Conservation (phyloP, 345 rosid genomes). For the Eutrema japonicum region DNA sequence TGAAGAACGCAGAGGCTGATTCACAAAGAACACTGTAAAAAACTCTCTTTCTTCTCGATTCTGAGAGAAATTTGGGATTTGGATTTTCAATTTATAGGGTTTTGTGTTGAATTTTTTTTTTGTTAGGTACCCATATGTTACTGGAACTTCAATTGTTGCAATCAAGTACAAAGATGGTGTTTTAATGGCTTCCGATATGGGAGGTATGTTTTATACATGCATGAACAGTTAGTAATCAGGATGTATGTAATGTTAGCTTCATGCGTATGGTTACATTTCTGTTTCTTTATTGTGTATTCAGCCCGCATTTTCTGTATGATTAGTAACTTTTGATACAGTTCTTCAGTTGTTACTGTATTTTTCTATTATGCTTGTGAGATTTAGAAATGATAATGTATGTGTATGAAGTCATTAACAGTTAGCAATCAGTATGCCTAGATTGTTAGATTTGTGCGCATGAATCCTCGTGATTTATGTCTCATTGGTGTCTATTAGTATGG, state of each 20-base stretch:
- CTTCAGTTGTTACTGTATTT: too few relatives aligned
- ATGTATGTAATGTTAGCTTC: neutral
- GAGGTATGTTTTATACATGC: slow-evolving; percentile 52
- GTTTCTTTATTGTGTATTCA: too few relatives aligned
- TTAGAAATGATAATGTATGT: too few relatives aligned
- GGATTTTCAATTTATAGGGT: slow-evolving; percentile 13
- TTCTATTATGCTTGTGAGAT: too few relatives aligned
- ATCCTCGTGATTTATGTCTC: too few relatives aligned
- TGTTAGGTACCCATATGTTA: slow-evolving; percentile 83
- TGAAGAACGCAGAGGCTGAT: slow-evolving; percentile 47
- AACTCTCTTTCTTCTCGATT: slow-evolving; percentile 8
- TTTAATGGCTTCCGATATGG: slow-evolving; percentile 97
- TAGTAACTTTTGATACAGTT: too few relatives aligned
- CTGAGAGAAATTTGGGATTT: neutral
- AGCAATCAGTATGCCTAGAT: too few relatives aligned
- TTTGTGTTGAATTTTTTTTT: slow-evolving; percentile 21
- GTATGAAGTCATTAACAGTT: too few relatives aligned
- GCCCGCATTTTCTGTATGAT: too few relatives aligned
- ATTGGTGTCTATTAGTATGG: too few relatives aligned
- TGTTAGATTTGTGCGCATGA: too few relatives aligned
- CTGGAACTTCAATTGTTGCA: slow-evolving; percentile 95
- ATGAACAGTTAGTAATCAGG: neutral
- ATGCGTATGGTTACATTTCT: neutral
- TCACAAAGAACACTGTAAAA: slow-evolving; percentile 60
- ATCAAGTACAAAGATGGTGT: slow-evolving; percentile 94